phyloP scores from a whole-genome alignment of 1,139 yeast genomes.

The Pichia inconspicua region DNA sequence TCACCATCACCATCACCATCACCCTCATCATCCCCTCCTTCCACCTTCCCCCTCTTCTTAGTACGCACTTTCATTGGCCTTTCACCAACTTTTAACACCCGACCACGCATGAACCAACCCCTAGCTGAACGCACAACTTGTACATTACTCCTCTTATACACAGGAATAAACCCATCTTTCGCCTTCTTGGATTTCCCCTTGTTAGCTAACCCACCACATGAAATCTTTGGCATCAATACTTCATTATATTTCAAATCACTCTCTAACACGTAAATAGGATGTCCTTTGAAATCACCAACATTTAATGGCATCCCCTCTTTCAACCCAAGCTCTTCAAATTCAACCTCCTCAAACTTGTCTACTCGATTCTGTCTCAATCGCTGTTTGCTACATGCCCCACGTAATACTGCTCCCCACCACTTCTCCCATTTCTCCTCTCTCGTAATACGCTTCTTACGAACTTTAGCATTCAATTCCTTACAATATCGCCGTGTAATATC shows the following conservation, averaged over 20 bases:
- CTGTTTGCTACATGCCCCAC: slow-evolving; percentile 27
- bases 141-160: slow-evolving; percentile 64
- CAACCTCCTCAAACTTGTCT: slow-evolving; percentile 66
- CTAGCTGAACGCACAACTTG: slow-evolving; percentile 59
- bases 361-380: slow-evolving; percentile 34
- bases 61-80: slow-evolving; percentile 47
- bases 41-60: slow-evolving; percentile 11
- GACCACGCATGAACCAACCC: slow-evolving; percentile 82
- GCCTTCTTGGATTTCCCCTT: slow-evolving; percentile 28
- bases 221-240: slow-evolving; percentile 58
- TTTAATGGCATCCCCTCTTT: slow-evolving; percentile 85
- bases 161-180: slow-evolving; percentile 37
- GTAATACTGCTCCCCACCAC: slow-evolving; percentile 54
- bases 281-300: slow-evolving; percentile 74
- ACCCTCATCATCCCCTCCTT: slow-evolving; percentile 21
- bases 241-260: slow-evolving; percentile 67
- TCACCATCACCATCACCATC: slow-evolving; percentile 30
- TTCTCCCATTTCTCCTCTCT: slow-evolving; percentile 45
- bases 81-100: slow-evolving; percentile 63
- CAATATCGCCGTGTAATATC: slow-evolving; percentile 87
- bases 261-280: slow-evolving; percentile 81
- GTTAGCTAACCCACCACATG: slow-evolving; percentile 65
- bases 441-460: slow-evolving; percentile 64
- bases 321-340: slow-evolving; percentile 57
- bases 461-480: slow-evolving; percentile 61